These are phyloP conservation scores for Chaetomium olivaceum DNA, from an alignment of 2,329 filamentous ascomycete species.

Conservation along the genomic window DNA sequence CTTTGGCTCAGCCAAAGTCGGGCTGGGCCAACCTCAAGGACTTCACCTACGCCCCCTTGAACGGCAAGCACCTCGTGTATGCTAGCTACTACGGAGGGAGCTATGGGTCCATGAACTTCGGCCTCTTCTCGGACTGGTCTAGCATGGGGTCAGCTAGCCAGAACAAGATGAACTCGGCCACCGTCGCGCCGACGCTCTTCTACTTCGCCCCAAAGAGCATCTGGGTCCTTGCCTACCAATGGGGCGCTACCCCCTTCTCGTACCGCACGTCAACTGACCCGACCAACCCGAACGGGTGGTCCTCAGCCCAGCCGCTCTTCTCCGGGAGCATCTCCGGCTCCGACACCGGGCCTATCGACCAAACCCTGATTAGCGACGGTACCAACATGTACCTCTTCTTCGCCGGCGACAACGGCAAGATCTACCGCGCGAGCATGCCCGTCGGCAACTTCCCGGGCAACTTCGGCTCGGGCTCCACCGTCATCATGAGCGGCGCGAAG, in stretches of 20 bases:
- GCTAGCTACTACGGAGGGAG: constrained; percentile 50
- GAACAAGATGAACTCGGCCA: constrained; percentile 47
- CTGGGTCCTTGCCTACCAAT: constrained; percentile 66
- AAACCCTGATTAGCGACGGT: constrained; percentile 63
- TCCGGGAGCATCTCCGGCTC: constrained; percentile 53
- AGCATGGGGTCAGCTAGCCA: constrained; percentile 54
- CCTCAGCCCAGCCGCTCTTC: constrained; percentile 55
- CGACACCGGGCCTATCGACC: constrained; percentile 60
- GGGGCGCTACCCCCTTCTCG: constrained; percentile 60
- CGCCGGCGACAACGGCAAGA: constrained; percentile 64
- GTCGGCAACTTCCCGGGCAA: constrained; percentile 61
- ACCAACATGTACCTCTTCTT: constrained; percentile 68
- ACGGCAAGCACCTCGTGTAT: constrained; percentile 63
- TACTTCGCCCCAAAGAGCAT: constrained; percentile 61
- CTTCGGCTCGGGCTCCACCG: constrained; percentile 55
- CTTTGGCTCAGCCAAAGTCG: constrained; percentile 53
- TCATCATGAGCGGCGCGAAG: constrained; percentile 53
- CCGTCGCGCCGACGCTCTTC: constrained; percentile 64
- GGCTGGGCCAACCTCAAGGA: constrained; percentile 64
- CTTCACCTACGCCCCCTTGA: constrained; percentile 54
- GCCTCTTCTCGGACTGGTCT: constrained; percentile 54
- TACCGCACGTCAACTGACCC: constrained; percentile 62
- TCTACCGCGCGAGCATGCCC: constrained; percentile 65
- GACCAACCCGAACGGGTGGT: constrained; percentile 59
- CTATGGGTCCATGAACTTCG: constrained; percentile 63